Base-by-base conservation (phyloP, 306 rosid genomes). In the Cucumis cinereus region DNA sequence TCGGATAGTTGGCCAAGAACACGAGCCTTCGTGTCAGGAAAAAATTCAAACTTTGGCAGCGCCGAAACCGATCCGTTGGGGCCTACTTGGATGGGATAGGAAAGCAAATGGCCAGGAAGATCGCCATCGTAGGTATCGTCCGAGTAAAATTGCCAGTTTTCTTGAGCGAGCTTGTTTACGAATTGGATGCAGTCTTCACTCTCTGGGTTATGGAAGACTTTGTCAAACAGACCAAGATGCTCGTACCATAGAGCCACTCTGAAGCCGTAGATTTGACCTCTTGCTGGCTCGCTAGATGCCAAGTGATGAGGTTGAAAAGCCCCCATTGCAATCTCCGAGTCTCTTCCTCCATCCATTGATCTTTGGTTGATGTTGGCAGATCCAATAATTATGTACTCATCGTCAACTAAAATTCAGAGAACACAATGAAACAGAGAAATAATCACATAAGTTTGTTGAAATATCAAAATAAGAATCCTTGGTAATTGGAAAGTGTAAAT, bases 301-400 rank as follows among this genome's bases (percentile, higher is more conserved):
- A 89, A 24, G 59, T 92, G 85, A 6, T 73, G 16, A 8, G 91
- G 93, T 74, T 92, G 99, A 69, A 83, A 92, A 79, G 89, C 99
- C 17, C 99, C 97, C 92, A 90, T 92, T 33, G 96, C 93, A 59
- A 94, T 92, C 89, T 94, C 95, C 0, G 84, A 84, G 90, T 91
- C 98, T 75, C 98, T 88, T 72, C 82, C 91, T 10, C 97, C 97
- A 77, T 90, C 97, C 96, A 94, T 92, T 24, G 93, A 94, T 75
- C 96, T 92, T 33, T 90, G 91, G 84, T 94, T 94, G 74, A 94
- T 92, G 89, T 94, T 92, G 13, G 96, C 91, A 3, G 97, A 92
- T 78, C 99, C 97, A 73, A 92, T 77, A 63, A 94, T 87, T 78
- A 92, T 92, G 89, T 90, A 92, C 64, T 94, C 99, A 78, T 94